Conservation (phyloP, 495 filamentous ascomycete species). For the Neurospora sp. region DNA sequence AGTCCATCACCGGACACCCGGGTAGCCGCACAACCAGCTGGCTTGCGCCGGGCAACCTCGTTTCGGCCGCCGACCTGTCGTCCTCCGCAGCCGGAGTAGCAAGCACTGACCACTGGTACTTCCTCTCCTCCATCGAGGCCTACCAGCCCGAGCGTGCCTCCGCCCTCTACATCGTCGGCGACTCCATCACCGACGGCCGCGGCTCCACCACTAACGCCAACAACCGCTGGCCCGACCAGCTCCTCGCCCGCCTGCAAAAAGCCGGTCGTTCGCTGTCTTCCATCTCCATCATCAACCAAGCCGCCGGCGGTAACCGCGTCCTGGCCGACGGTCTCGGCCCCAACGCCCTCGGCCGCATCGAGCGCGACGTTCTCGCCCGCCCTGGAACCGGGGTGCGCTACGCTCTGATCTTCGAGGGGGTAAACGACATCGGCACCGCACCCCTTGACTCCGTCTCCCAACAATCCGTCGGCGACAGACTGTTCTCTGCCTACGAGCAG, state of each 20-base stretch:
- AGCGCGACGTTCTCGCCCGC: slow-evolving; percentile 50
- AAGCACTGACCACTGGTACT: slow-evolving; percentile 37
- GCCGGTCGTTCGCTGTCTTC: slow-evolving; percentile 11
- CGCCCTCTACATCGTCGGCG: slow-evolving; percentile 50
- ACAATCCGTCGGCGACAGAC: slow-evolving; percentile 28
- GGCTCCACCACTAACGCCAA: slow-evolving; percentile 50
- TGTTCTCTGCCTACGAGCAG: slow-evolving; percentile 48
- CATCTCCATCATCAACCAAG: slow-evolving; percentile 50
- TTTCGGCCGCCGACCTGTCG: slow-evolving; percentile 24
- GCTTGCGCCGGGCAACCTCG: slow-evolving; percentile 39
- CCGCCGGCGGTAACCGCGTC: slow-evolving; percentile 58
- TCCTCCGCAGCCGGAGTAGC: no score
- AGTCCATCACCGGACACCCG: slow-evolving; percentile 48
- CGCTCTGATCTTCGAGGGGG: slow-evolving; percentile 52
- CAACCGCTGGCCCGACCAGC: slow-evolving; percentile 53
- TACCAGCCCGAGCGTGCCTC: slow-evolving; percentile 14
- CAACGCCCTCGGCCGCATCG: slow-evolving; percentile 45
- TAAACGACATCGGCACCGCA: slow-evolving; percentile 54
- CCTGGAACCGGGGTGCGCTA: slow-evolving; percentile 33
- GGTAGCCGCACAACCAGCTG: slow-evolving; percentile 48
- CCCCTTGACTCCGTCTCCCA: slow-evolving; percentile 28
- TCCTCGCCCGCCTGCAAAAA: slow-evolving; percentile 38
- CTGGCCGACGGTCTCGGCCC: slow-evolving; percentile 50
- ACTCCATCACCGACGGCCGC: slow-evolving; percentile 59
- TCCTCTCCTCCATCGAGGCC: slow-evolving; percentile 45